phyloP scores from a whole-genome alignment of 371 early-diverging fungal genomes.

The Mucor sp. region DNA sequence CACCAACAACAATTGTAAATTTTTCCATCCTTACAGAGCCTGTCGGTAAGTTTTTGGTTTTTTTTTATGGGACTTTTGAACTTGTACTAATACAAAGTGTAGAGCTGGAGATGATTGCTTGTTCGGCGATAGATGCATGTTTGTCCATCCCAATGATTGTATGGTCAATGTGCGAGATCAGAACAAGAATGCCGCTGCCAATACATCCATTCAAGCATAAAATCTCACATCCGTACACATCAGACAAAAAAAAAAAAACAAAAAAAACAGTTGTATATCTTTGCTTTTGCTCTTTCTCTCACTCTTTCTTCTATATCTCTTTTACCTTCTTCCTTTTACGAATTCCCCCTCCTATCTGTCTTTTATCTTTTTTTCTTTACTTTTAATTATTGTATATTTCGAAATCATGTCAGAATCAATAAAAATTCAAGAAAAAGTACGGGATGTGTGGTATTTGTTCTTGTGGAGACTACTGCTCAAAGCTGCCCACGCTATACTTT shows the following conservation, averaged over 20 bases:
- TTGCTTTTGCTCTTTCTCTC: not conserved
- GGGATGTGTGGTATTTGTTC: not conserved
- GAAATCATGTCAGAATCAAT: not conserved
- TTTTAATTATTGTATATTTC: constrained; percentile 4
- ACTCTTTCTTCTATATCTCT: not conserved
- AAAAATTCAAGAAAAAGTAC: constrained; percentile 1
- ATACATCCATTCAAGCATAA: not conserved
- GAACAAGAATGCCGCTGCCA: not conserved
- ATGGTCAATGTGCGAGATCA: not conserved
- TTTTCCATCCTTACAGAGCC: constrained; percentile 47
- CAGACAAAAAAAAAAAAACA: not conserved
- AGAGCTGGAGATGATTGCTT: constrained; percentile 50
- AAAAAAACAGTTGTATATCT: not conserved
- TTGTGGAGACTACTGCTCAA: too few relatives aligned
- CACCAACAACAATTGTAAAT: constrained; percentile 65
- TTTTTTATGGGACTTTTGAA: not conserved
- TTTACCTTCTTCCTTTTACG: not conserved
- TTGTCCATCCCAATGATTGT: constrained; percentile 51
- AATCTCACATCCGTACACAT: not conserved
- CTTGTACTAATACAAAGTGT: not conserved
- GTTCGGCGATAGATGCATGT: constrained; percentile 55
- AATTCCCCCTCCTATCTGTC: not conserved
- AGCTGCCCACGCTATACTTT: not conserved
- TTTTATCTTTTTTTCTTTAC: not conserved
- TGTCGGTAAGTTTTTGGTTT: constrained; percentile 45